Base-by-base conservation (phyloP, 257 asterid genomes). In the Solanum dulcamara region DNA sequence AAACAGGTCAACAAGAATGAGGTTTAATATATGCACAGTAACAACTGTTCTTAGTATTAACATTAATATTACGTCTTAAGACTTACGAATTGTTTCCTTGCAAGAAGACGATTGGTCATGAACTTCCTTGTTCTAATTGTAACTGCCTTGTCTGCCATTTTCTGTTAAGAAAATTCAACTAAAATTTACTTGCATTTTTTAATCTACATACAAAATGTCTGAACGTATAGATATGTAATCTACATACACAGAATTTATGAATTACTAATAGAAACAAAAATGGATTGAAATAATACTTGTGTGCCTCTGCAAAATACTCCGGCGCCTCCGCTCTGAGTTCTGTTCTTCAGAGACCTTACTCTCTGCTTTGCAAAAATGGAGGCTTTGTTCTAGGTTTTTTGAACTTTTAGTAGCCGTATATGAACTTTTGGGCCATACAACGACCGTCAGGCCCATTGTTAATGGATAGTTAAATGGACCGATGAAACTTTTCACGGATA, bases 111-210 rank as follows among this genome's bases (percentile, higher is more conserved):
- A 44, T 93, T 93, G 7, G 97, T 93, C 94, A 93, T 92, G 86
- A 93, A 93, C 88, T 93, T 93, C 88, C 97, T 91, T 0, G 93
- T 91, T 68, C 97, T 83, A 89, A 93, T 89, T 0, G 97, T 93
- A 6, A 93, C 93, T 13, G 93, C 93, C 87, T 93, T 93, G 91
- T 92, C 95, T 88, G 95, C 91, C 97, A 93, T 91, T 85, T 77
- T 28, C 83, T 79, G 83, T 48, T 9, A 48, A 28, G 2, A 46
- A 38, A 72, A 40, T 40, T 40, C n/a, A 75, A 28, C 60, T 46
- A 46, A 46, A 77, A 24, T 75, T 24, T 75, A 46, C 17, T 28
- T 44, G 81, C 38, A 75, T 15, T 66, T 24, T 44, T 42, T 10
- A 32, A 75, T 75, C 46, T 35, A 68, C 8, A 35, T 57, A 51